phyloP scores from a whole-genome alignment of 2,329 filamentous ascomycete species.

The Ascochyta pisi region DNA sequence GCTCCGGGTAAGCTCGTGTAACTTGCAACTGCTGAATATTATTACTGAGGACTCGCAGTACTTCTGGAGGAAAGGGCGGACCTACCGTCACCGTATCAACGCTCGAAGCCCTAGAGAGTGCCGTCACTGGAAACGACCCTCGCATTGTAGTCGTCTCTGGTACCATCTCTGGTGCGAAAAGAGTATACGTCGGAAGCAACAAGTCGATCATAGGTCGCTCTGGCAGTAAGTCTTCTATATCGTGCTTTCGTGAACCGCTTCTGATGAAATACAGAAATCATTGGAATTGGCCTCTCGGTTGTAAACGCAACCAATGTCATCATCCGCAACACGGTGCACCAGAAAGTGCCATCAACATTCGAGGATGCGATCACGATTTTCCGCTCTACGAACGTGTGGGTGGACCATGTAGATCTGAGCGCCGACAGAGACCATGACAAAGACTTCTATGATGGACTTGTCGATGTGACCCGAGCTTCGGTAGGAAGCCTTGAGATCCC shows the following conservation, averaged over 20 bases:
- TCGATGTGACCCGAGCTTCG: conserved; percentile 65
- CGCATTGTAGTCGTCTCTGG: conserved; percentile 56
- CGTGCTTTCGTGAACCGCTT: not conserved
- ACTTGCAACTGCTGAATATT: not conserved
- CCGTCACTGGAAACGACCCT: conserved; percentile 50
- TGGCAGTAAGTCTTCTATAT: not conserved
- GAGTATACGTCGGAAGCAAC: conserved; percentile 52
- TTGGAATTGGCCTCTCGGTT: conserved; percentile 54
- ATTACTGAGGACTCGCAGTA: not conserved
- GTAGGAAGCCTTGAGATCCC: not conserved
- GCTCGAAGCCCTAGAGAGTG: conserved; percentile 48
- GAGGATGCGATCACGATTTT: conserved; percentile 60
- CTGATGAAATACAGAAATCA: conserved; percentile 36
- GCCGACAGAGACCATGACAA: conserved; percentile 65
- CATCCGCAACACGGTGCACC: conserved; percentile 60
- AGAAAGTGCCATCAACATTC: conserved; percentile 48
- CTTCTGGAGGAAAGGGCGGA: conserved; percentile 36
- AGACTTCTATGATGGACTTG: conserved; percentile 70
- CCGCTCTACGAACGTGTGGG: conserved; percentile 61
- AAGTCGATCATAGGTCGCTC: conserved; percentile 55
- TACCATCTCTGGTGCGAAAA: conserved; percentile 47
- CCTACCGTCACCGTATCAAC: conserved; percentile 34
- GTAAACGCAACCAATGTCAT: conserved; percentile 59
- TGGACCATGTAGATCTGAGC: conserved; percentile 70
- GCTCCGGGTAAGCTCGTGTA: not conserved